Evolutionary conservation across 306 rosid species (phyloP).

Genomic region (Vicia faba): DNA sequence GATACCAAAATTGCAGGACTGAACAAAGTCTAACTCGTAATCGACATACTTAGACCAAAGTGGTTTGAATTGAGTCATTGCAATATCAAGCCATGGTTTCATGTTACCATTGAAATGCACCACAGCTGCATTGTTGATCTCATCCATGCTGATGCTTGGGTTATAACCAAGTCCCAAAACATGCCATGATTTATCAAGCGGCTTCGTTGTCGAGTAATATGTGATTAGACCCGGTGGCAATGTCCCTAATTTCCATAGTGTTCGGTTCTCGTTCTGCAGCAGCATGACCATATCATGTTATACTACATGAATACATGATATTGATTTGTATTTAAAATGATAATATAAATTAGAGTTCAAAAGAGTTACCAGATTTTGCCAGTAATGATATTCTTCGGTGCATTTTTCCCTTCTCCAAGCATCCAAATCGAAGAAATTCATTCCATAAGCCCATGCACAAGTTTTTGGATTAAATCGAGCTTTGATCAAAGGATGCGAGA

Average conservation of each 20-base stretch:
- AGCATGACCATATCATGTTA: constrained; percentile 31
- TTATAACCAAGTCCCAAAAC: constrained; percentile 88
- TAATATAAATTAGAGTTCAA: background rate
- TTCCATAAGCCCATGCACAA: constrained; percentile 93
- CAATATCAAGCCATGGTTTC: constrained; percentile 96
- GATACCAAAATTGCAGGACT: constrained; percentile 83
- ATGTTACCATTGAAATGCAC: constrained; percentile 87
- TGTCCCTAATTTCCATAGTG: constrained; percentile 83
- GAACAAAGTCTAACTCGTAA: constrained; percentile 73
- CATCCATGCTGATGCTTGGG: constrained; percentile 83
- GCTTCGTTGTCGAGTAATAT: constrained; percentile 77
- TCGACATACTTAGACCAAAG: constrained; percentile 87
- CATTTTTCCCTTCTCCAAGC: constrained; percentile 88
- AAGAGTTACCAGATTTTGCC: constrained; percentile 80
- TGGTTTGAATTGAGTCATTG: constrained; percentile 76
- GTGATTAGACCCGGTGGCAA: constrained; percentile 86
- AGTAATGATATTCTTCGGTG: constrained; percentile 85
- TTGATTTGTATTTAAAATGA: background rate
- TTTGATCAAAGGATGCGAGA: constrained; percentile 84
- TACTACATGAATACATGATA: constrained; percentile 1
- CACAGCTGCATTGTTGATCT: constrained; percentile 80
- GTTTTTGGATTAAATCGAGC: constrained; percentile 78
- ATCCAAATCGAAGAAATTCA: constrained; percentile 89
- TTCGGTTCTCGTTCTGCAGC: constrained; percentile 79
- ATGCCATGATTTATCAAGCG: constrained; percentile 87